Base-by-base conservation (phyloP, 148 eudicot species). In the Camellia lanceoleosa region DNA sequence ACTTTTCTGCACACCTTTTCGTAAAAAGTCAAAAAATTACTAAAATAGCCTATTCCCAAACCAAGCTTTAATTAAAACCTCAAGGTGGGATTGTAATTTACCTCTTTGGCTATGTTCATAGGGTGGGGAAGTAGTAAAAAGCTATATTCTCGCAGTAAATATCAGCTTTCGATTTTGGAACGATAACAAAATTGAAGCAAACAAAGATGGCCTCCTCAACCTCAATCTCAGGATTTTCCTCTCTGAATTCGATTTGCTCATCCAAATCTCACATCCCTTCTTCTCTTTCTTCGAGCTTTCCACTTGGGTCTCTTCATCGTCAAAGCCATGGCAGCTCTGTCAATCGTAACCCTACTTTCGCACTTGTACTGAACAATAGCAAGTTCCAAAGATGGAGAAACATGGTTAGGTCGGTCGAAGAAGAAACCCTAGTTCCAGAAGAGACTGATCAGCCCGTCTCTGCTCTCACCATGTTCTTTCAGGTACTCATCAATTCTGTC, bases 391-490 rank as follows among this genome's bases (percentile, higher is more conserved):
- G 81, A 44, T 52, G 46, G 60, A 81, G 52, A 38, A 82, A 67
- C 71, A 65, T 73, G 41, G 38, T 88, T 7, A 88, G 86, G 84
- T 82, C 90, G 59, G 84, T 83, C 5, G 89, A 87, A 13, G 89
- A 82, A 19, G 92, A 87, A 20, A 75, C 78, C 74, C 76, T 64
- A 10, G 73, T 64, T 55, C 75, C 86, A 3, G 87, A 82, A 76
- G 77, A 16, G 44, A 47, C 80, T 51, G 92, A 91, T 19, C 90
- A 83, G 86, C 83, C 92, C 16, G 92, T 95, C 65, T 89, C 97
- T 42, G 91, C 92, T 75, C 94, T 95, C 78, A 82, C 87, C 52
- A 93, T 95, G 97, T 88, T 84, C 78, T 90, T 95, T 86, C 92
- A 89, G 97, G 98, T 95, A 41, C 43, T 62, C 49, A 2, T 14